Percentiles rank a stretch among this genome's conserved stretches.
These are phyloP conservation scores for Aspergillus heteromorphus DNA, from an alignment of 495 filamentous ascomycete species.

Conservation along the genomic window DNA sequence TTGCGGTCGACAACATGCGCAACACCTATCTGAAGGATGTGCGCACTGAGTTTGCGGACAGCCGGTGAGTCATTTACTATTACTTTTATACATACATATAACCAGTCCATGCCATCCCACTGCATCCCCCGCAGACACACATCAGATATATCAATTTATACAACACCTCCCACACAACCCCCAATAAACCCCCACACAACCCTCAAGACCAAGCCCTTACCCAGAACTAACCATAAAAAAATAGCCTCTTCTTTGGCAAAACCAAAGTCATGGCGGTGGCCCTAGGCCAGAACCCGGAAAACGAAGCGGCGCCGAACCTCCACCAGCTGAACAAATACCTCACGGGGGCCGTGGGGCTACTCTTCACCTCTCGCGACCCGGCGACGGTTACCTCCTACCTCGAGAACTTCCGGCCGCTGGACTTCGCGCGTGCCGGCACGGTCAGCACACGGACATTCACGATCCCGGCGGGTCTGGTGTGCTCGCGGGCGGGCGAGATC, in stretches of 20 bases:
- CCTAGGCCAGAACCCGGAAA: constrained; percentile 67
- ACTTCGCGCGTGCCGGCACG: constrained; percentile 87
- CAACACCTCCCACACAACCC: background rate
- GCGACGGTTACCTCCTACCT: constrained; percentile 63
- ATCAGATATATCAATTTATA: background rate
- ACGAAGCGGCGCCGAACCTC: constrained; percentile 70
- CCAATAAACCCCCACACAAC: background rate
- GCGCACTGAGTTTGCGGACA: constrained; percentile 73
- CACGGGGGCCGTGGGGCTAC: constrained; percentile 75
- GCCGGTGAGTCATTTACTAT: constrained; percentile 53
- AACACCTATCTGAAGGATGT: constrained; percentile 96
- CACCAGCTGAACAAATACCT: constrained; percentile 65
- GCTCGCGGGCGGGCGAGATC: constrained; percentile 70
- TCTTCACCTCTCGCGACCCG: constrained; percentile 76
- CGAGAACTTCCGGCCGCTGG: constrained; percentile 56
- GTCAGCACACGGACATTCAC: constrained; percentile 65
- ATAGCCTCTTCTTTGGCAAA: constrained; percentile 93
- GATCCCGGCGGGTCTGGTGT: constrained; percentile 73
- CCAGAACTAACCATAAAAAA: constrained; percentile 10
- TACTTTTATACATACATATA: no score
- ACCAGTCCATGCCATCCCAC: no score
- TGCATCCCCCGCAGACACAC: background rate
- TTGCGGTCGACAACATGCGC: constrained; percentile 95
- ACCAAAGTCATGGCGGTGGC: constrained; percentile 97
- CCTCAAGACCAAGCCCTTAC: background rate